Percentiles rank a stretch among this genome's conserved stretches.
Evolutionary conservation across 2,329 filamentous ascomycete species (phyloP).

Genomic region (Trichoderma sp.): DNA sequence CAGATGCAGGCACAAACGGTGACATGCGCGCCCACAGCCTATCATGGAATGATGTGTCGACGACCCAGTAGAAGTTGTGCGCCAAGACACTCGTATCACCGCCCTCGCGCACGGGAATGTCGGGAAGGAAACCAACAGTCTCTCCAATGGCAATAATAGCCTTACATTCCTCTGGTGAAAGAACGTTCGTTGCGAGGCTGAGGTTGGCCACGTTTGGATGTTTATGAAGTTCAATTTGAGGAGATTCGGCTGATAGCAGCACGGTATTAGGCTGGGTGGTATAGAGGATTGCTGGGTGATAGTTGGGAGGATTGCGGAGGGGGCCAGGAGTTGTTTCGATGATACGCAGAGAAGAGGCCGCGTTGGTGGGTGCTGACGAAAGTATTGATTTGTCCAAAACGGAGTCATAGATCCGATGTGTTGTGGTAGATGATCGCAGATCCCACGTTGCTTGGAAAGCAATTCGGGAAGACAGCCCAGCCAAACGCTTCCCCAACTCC

Average conservation of each 20-base stretch:
- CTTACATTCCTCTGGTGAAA: constrained; percentile 63
- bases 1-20: constrained; percentile 55
- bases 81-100: constrained; percentile 66
- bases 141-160: constrained; percentile 69
- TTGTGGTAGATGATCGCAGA: constrained; percentile 47
- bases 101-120: constrained; percentile 66
- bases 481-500: constrained; percentile 31
- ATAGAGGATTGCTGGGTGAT: constrained; percentile 66
- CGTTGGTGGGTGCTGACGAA: constrained; percentile 39
- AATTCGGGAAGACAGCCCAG: constrained; percentile 49
- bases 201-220: constrained; percentile 66
- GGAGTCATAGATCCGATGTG: constrained; percentile 54
- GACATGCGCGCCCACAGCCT: constrained; percentile 63
- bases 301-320: constrained; percentile 67
- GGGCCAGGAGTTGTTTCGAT: constrained; percentile 63
- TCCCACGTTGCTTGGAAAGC: constrained; percentile 64
- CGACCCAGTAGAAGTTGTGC: constrained; percentile 75
- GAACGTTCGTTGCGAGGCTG: constrained; percentile 59
- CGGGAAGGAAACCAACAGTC: constrained; percentile 64
- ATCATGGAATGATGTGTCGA: constrained; percentile 64
- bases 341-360: constrained; percentile 51
- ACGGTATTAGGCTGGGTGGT: constrained; percentile 61
- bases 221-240: constrained; percentile 54
- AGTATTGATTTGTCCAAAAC: constrained; percentile 62
- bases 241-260: constrained; percentile 46